Evolutionary conservation across 257 asterid genomes (phyloP).

Genomic region (Leonotis leonurus): DNA sequence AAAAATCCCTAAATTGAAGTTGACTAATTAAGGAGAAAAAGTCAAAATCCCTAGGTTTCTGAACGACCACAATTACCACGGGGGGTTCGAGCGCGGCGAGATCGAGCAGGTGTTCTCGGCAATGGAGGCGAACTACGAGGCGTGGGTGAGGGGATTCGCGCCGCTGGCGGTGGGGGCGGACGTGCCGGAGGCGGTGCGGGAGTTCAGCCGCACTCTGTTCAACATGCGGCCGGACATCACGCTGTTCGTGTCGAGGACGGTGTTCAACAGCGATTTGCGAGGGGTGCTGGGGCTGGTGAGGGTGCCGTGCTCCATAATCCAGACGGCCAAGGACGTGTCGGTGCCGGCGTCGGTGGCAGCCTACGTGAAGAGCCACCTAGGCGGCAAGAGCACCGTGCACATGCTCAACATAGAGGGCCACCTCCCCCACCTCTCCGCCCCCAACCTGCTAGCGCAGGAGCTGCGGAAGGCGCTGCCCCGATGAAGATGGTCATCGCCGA

Average conservation of each 20-base stretch:
- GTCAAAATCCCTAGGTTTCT: too few relatives aligned
- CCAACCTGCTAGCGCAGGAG: slow-evolving; percentile 67
- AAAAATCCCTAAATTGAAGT: too few relatives aligned
- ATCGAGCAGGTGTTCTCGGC: slow-evolving; percentile 68
- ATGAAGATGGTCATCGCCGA: neutral
- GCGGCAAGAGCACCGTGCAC: slow-evolving; percentile 65
- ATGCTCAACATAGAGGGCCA: slow-evolving; percentile 67
- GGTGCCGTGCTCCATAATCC: slow-evolving; percentile 81
- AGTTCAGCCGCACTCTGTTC: slow-evolving; percentile 65
- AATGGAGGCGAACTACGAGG: slow-evolving; percentile 82
- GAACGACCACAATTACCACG: slow-evolving; percentile 74
- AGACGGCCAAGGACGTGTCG: slow-evolving; percentile 72
- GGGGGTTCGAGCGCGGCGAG: slow-evolving; percentile 75
- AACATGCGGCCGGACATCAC: slow-evolving; percentile 71
- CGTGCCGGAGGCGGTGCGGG: slow-evolving; percentile 82
- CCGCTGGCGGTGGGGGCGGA: slow-evolving; percentile 98
- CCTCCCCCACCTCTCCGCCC: slow-evolving; percentile 87
- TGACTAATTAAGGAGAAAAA: too few relatives aligned
- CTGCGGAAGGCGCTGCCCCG: slow-evolving; percentile 60
- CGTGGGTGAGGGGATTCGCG: slow-evolving; percentile 91
- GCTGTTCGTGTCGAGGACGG: slow-evolving; percentile 52
- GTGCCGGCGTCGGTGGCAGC: slow-evolving; percentile 84
- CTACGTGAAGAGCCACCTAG: slow-evolving; percentile 67
- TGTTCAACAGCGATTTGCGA: slow-evolving; percentile 69
- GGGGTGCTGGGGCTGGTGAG: slow-evolving; percentile 66